These are phyloP conservation scores for Trametes gibbosa DNA, from an alignment of 768 basidiomycete species.

Conservation along the genomic window DNA sequence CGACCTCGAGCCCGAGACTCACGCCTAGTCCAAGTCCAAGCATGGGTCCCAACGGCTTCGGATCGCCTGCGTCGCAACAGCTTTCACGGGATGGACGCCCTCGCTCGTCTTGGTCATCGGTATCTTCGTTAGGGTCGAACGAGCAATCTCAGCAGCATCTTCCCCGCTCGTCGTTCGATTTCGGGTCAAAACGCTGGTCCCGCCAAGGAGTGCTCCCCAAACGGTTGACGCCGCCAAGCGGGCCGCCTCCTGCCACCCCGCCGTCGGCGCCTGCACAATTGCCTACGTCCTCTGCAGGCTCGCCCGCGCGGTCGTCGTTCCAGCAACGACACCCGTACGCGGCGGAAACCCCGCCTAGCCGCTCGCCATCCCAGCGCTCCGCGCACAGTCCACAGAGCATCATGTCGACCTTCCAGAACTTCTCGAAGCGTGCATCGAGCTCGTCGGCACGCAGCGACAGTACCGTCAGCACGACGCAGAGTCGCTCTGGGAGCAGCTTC, in stretches of 20 bases:
- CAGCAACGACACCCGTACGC: constrained; percentile 27
- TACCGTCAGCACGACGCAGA: constrained; percentile 26
- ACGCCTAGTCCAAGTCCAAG: constrained; percentile 12
- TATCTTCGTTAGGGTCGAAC: constrained; percentile 24
- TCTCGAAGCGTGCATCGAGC: constrained; percentile 30
- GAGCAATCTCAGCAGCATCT: constrained; percentile 13
- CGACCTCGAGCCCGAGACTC: constrained; percentile 14
- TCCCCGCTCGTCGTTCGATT: constrained; percentile 15
- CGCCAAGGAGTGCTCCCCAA: constrained; percentile 41
- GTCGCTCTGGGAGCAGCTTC: constrained; percentile 17
- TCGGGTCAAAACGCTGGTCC: constrained; percentile 30
- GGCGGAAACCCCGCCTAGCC: constrained; percentile 22
- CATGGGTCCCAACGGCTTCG: neutral
- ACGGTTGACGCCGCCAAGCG: constrained; percentile 54
- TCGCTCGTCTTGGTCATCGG: constrained; percentile 22
- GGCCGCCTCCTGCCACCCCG: constrained; percentile 54
- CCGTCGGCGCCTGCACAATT: constrained; percentile 11
- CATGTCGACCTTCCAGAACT: constrained; percentile 24
- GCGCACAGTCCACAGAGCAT: constrained; percentile 24
- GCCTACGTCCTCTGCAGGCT: neutral
- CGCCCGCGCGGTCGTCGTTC: constrained; percentile 17
- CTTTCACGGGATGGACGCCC: constrained; percentile 8
- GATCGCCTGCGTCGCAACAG: constrained; percentile 2
- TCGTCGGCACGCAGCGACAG: constrained; percentile 28
- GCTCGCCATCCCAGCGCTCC: constrained; percentile 23